A percentile compares a stretch with the other conserved stretches of the same genome.
Evolutionary conservation across 2,329 filamentous ascomycete genomes (phyloP).

Genomic region (Xylariaceae sp.): DNA sequence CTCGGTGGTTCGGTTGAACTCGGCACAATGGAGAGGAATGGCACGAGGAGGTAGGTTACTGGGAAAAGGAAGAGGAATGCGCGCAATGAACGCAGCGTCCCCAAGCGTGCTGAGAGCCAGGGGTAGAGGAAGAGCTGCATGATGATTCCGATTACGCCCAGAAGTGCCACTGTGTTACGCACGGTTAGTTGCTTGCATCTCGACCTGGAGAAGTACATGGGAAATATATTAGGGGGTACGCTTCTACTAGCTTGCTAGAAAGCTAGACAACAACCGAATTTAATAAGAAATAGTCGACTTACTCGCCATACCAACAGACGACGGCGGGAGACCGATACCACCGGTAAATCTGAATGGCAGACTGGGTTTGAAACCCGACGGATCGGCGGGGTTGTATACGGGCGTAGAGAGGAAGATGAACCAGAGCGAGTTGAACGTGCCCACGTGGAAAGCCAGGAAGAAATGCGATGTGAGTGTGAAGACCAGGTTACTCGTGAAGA

Average conservation of each 20-base stretch:
- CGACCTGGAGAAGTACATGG: neutral
- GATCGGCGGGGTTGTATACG: constrained; percentile 44
- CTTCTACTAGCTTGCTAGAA: neutral
- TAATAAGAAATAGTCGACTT: neutral
- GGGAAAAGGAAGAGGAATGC: constrained; percentile 67
- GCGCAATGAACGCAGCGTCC: constrained; percentile 63
- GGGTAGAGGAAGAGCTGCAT: constrained; percentile 71
- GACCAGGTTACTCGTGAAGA: constrained; percentile 51
- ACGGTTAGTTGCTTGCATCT: neutral
- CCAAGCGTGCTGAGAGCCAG: constrained; percentile 57
- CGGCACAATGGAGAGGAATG: constrained; percentile 64
- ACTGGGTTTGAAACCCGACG: constrained; percentile 31
- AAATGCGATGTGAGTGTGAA: constrained; percentile 59
- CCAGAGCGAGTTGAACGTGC: constrained; percentile 70
- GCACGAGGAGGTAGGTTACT: constrained; percentile 61
- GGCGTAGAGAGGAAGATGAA: constrained; percentile 73
- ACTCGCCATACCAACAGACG: constrained; percentile 66
- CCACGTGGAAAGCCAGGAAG: constrained; percentile 66
- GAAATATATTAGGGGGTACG: neutral
- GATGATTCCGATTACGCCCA: constrained; percentile 69
- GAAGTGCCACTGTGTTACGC: constrained; percentile 50
- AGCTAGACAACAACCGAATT: neutral
- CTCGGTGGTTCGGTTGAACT: constrained; percentile 44
- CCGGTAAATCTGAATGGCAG: constrained; percentile 63
- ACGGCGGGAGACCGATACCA: constrained; percentile 67